Conservation (phyloP, 129 eudicot genomes). For the Artemisia argyi region DNA sequence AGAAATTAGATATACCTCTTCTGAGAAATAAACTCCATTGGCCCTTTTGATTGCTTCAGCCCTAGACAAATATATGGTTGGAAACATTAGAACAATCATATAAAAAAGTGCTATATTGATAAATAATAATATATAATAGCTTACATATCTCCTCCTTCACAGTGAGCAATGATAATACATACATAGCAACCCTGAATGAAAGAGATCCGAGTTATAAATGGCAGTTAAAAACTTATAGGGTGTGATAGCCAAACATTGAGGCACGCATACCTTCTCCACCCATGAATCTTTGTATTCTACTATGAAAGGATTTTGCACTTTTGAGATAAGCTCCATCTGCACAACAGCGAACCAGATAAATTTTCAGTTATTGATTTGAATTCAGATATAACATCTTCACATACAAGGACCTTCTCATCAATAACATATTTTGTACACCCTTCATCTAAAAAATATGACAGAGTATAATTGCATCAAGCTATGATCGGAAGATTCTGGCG, state of each 20-base stretch:
- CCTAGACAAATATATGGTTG: constrained; percentile 46
- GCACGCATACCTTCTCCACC: constrained; percentile 77
- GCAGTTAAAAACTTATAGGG: constrained; percentile 5
- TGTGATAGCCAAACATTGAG: background rate
- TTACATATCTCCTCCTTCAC: constrained; percentile 99
- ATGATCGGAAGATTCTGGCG: constrained; percentile 3
- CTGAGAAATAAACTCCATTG: constrained; percentile 75
- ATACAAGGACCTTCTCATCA: background rate
- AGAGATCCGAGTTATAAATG: constrained; percentile 11
- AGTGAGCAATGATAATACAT: constrained; percentile 85
- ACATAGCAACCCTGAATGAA: constrained; percentile 92
- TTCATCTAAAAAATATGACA: background rate
- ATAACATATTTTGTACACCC: background rate
- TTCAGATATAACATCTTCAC: constrained; percentile 12
- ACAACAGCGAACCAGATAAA: constrained; percentile 24
- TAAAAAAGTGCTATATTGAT: constrained; percentile 4
- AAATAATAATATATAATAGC: constrained; percentile 22
- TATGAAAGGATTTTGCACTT: constrained; percentile 71
- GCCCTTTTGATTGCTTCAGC: constrained; percentile 79
- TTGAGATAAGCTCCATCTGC: constrained; percentile 95
- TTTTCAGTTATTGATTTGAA: constrained; percentile 7
- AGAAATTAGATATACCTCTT: constrained; percentile 58
- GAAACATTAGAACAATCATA: constrained; percentile 14
- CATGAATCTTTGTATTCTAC: constrained; percentile 97
- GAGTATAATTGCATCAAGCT: background rate